Evolutionary conservation across 2,329 filamentous ascomycete species (phyloP).

Genomic region (Hirsutella thompsonii): DNA sequence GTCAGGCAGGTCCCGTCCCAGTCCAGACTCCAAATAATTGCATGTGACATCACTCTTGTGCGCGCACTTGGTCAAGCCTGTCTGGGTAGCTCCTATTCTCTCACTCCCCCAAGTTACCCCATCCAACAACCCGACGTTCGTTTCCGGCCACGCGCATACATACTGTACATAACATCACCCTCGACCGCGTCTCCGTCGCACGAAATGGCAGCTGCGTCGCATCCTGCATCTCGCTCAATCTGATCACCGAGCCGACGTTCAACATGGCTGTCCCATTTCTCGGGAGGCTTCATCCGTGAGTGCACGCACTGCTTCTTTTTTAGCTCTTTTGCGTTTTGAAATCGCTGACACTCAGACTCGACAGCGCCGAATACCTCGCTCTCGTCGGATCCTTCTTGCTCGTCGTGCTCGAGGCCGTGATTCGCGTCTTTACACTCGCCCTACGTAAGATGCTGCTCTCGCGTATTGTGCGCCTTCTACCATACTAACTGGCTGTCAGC

Average conservation of each 20-base stretch:
- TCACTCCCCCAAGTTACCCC: neutral
- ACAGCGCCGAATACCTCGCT: constrained; percentile 74
- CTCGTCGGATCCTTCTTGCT: constrained; percentile 74
- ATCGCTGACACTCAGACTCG: neutral
- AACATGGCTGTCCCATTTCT: constrained; percentile 41
- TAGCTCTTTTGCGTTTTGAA: neutral
- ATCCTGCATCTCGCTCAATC: neutral
- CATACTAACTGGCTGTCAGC: constrained; percentile 33
- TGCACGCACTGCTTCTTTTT: constrained; percentile 4
- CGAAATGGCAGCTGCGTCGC: neutral
- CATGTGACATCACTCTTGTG: constrained; percentile 6
- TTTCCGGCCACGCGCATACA: neutral
- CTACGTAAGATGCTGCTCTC: constrained; percentile 48
- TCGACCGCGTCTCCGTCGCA: neutral
- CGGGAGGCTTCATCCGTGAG: constrained; percentile 38
- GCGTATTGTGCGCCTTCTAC: constrained; percentile 1
- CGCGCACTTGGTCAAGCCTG: neutral
- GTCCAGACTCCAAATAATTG: too few relatives aligned
- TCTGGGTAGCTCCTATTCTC: neutral
- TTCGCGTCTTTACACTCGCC: constrained; percentile 76
- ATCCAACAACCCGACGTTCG: too few relatives aligned
- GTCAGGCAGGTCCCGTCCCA: too few relatives aligned
- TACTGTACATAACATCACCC: neutral
- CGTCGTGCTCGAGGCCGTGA: constrained; percentile 67
- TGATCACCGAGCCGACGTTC: constrained; percentile 5